Conservation (phyloP, 371 early-diverging fungal species). For the Haplosporangium sp. region DNA sequence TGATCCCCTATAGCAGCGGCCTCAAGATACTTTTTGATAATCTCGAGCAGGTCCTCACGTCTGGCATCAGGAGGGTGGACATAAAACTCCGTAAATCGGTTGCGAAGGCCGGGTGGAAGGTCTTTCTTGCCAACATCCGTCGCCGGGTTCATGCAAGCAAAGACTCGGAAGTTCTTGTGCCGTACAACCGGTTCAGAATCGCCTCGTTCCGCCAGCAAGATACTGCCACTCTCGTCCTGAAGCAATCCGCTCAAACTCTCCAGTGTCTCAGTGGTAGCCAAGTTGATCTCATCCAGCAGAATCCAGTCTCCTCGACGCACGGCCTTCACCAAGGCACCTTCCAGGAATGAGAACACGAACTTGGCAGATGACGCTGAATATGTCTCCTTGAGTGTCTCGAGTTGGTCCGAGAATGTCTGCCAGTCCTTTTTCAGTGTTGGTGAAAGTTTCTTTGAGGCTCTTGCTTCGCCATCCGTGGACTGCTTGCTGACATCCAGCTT, state of each 20-base stretch:
- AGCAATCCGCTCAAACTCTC: slow-evolving; percentile 92
- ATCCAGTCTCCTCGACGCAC: slow-evolving; percentile 96
- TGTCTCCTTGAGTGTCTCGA: slow-evolving; percentile 77
- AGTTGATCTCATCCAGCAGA: slow-evolving; percentile 99
- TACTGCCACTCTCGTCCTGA: slow-evolving; percentile 83
- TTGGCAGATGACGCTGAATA: slow-evolving; percentile 80
- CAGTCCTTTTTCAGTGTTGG: slow-evolving; percentile 68
- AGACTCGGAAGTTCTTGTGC: slow-evolving; percentile 96
- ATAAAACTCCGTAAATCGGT: slow-evolving; percentile 95
- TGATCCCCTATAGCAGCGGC: slow-evolving; percentile 68
- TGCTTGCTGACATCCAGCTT: slow-evolving; percentile 32
- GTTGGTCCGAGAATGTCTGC: slow-evolving; percentile 68
- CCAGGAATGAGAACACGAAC: slow-evolving; percentile 93
- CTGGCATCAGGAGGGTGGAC: slow-evolving; percentile 92
- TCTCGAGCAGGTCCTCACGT: slow-evolving; percentile 83
- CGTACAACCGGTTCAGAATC: slow-evolving; percentile 88
- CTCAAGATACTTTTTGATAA: slow-evolving; percentile 83
- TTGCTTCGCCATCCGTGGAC: slow-evolving; percentile 22
- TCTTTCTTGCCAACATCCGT: slow-evolving; percentile 99
- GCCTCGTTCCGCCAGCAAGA: slow-evolving; percentile 92
- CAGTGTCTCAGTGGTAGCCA: slow-evolving; percentile 95
- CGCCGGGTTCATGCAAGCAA: slow-evolving; percentile 99
- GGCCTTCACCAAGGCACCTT: slow-evolving; percentile 94
- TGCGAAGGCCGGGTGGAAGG: slow-evolving; percentile 91
- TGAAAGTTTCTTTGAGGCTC: slow-evolving; percentile 39